Percentiles rank a stretch among this genome's conserved stretches.
Conservation (phyloP, 495 filamentous ascomycete species). For the Penicillium ucsense region DNA sequence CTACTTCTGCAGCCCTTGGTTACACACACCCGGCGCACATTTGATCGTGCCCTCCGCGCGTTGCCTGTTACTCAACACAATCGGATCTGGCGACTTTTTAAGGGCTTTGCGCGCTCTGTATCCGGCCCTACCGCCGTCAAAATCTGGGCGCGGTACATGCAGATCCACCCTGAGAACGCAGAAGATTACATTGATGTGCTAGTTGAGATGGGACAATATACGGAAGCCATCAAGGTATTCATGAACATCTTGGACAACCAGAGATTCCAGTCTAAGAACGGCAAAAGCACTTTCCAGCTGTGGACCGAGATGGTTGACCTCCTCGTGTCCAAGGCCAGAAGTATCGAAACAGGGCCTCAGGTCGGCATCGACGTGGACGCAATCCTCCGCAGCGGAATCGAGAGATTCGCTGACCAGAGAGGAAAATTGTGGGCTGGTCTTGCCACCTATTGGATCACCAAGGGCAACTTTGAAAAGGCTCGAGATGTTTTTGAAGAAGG, state of each 20-base stretch:
- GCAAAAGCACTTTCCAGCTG: conserved; percentile 89
- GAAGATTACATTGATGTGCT: conserved; percentile 92
- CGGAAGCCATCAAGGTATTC: conserved; percentile 86
- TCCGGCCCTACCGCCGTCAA: conserved; percentile 84
- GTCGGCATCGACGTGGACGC: conserved; percentile 83
- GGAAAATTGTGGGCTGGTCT: conserved; percentile 95
- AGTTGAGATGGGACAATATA: conserved; percentile 72
- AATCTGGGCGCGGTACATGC: conserved; percentile 95
- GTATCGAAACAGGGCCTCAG: conserved; percentile 71
- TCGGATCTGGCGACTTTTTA: conserved; percentile 89
- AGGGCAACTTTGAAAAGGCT: conserved; percentile 82
- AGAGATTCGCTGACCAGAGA: conserved; percentile 85
- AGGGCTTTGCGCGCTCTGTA: conserved; percentile 86
- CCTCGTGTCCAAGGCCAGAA: conserved; percentile 80
- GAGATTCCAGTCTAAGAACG: conserved; percentile 82
- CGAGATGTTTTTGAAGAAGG: conserved; percentile 95
- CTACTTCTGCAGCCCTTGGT: conserved; percentile 84
- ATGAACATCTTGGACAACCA: conserved; percentile 92
- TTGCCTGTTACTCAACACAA: conserved; percentile 97
- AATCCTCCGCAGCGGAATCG: conserved; percentile 89
- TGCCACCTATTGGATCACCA: conserved; percentile 94
- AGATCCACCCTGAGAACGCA: conserved; percentile 90
- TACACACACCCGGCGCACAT: conserved; percentile 81
- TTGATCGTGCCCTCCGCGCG: conserved; percentile 88
- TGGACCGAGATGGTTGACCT: conserved; percentile 99